A percentile compares a stretch with the other conserved stretches of the same genome.
phyloP scores from a whole-genome alignment of 2,329 filamentous ascomycete genomes.

The Ceratocystis cacaofunesta region DNA sequence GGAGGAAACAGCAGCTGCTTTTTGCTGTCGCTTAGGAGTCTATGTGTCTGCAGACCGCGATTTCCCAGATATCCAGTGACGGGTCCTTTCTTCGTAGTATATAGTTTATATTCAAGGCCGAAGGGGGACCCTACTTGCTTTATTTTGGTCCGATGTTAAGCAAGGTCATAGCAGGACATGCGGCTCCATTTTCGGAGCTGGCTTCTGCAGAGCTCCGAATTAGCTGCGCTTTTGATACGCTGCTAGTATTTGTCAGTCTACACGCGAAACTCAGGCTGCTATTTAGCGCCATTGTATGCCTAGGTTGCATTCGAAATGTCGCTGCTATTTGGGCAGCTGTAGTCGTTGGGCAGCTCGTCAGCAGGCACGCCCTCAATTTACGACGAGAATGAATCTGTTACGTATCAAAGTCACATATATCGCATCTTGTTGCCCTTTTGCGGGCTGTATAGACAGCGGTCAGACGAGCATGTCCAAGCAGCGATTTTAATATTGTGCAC shows the following conservation, averaged over 20 bases:
- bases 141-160: too few species aligned
- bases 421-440: neutral
- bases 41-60: too few species aligned
- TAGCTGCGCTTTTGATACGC: neutral
- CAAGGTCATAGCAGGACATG: neutral
- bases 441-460: neutral
- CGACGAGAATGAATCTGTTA: neutral
- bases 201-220: neutral
- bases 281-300: neutral
- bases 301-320: neutral
- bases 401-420: neutral
- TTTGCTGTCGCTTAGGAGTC: neutral
- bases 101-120: neutral
- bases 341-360: neutral
- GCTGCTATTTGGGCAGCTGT: neutral
- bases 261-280: neutral
- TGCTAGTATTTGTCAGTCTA: neutral
- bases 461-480: neutral
- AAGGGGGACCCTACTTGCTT: neutral
- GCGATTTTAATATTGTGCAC: neutral
- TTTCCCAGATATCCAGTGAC: too few species aligned
- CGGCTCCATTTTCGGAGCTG: neutral
- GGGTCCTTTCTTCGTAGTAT: neutral
- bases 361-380: neutral
- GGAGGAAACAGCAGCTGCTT: neutral